Evolutionary conservation across 768 basidiomycete species (phyloP).

Genomic region (Mycena venus): DNA sequence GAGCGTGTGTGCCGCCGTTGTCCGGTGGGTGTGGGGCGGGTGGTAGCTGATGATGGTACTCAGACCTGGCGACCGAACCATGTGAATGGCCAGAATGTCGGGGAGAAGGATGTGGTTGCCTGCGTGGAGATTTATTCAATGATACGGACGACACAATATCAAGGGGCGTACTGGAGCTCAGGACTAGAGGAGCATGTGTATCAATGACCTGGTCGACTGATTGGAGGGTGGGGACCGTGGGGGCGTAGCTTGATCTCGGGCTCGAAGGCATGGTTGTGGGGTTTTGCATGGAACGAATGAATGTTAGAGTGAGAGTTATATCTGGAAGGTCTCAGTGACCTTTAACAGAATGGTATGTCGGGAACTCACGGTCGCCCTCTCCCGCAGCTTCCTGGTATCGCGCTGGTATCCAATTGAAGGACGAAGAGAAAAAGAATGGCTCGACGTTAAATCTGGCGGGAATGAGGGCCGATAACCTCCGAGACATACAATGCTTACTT

Average conservation of each 20-base stretch:
- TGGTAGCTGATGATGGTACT: conserved; percentile 64
- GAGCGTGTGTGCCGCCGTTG: conserved; percentile 51
- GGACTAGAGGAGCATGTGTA: conserved; percentile 62
- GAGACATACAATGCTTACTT: neutral
- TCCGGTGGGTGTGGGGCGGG: conserved; percentile 45
- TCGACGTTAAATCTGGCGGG: conserved; percentile 62
- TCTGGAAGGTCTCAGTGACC: conserved; percentile 52
- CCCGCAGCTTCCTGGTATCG: conserved; percentile 64
- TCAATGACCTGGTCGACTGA: conserved; percentile 57
- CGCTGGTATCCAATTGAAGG: conserved; percentile 71
- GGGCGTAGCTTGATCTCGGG: conserved; percentile 32
- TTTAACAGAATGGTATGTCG: neutral
- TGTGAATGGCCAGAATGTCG: conserved; percentile 68
- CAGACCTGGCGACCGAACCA: conserved; percentile 56
- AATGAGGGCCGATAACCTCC: neutral
- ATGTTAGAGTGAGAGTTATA: conserved; percentile 68
- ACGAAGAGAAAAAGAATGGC: conserved; percentile 76
- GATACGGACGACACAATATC: neutral
- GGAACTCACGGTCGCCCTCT: conserved; percentile 52
- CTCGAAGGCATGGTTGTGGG: conserved; percentile 41
- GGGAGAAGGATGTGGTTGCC: conserved; percentile 52
- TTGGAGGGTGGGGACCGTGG: conserved; percentile 11
- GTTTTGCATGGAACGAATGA: conserved; percentile 57
- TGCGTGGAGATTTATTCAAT: conserved; percentile 19
- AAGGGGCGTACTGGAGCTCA: conserved; percentile 51